Base-by-base conservation (phyloP, 306 rosid genomes). In the Vicia villosa region DNA sequence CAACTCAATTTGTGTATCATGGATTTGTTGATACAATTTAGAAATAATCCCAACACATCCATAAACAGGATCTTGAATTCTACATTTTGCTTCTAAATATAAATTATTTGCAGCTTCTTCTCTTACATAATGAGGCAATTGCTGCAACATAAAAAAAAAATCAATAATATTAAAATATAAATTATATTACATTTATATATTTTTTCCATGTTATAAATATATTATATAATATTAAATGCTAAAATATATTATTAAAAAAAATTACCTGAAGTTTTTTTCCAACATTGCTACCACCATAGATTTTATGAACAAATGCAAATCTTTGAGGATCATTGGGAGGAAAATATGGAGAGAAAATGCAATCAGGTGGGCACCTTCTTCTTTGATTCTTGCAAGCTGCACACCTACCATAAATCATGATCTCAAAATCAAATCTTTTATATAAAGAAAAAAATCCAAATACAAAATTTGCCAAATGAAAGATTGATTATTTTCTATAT, bases 321-420 rank as follows among this genome's bases (percentile, higher is more conserved):
- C 83, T 88, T 83, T 86, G 81, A 80, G 88, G 91, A 79, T 90
- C 82, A 43, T 83, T 80, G 6, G 90, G 70, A 66, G 96, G 90
- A 47, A 90, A 92, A 67, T 77, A 82, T 10, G 89, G 88, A 76
- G 87, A 78, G 75, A 90, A 88, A 69, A 88, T 79, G 82, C 98
- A 90, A 76, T 90, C 79, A 0, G 82, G 56, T 69, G 88, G 84
- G 14, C 93, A 93, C 49, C 70, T 86, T 66, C 91, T 85, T 79
- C 93, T 90, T 41, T 86, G 81, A 80, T 79, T 82, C 81, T 83
- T 89, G 74, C 96, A 89, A 78, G 91, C 93, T 26, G 89, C 93
- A 80, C 89, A 90, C 20, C 86, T 83, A 69, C 74, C 76, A 4
- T 54, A 61, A 22, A 64, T 69, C 76, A 78, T 78, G 45, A 4